Conservation (phyloP, 1,139 yeast species). For the Protomyces macrosporus region DNA sequence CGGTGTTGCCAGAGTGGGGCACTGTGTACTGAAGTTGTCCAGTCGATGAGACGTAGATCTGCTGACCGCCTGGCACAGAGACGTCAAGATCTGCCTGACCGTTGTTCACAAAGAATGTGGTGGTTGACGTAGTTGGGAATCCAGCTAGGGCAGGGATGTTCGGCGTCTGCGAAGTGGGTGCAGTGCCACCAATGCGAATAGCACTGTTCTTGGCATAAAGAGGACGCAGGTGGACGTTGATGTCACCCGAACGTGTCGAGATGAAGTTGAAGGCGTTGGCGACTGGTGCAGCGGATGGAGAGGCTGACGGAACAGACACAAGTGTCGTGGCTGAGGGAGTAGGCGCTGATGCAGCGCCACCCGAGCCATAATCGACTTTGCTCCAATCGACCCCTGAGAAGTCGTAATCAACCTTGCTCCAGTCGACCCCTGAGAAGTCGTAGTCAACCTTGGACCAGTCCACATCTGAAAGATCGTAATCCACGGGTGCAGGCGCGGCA, state of each 20-base stretch:
- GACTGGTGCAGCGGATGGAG: conserved; percentile 1
- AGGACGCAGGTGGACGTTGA: conserved; percentile 2
- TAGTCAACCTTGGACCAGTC: conserved; percentile 1
- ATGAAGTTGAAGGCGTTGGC: conserved; percentile 5
- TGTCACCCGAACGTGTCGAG: conserved; percentile 6
- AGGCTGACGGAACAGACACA: background rate
- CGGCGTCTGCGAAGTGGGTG: conserved; percentile 3
- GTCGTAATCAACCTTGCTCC: conserved; percentile 8
- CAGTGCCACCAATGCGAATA: conserved; percentile 9
- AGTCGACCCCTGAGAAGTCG: conserved; percentile 10
- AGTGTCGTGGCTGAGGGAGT: background rate
- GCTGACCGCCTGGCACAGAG: conserved; percentile 16
- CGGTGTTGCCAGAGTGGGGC: conserved; percentile 8
- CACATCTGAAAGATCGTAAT: background rate
- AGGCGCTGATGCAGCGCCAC: background rate
- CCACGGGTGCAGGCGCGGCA: conserved; percentile 3
- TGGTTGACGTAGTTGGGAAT: background rate
- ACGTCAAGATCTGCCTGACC: background rate
- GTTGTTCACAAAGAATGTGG: background rate
- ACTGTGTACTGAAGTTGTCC: conserved; percentile 11
- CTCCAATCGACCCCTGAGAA: background rate
- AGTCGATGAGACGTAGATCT: conserved; percentile 6
- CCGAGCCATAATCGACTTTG: background rate
- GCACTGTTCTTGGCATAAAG: background rate
- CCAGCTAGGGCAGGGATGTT: background rate